Evolutionary conservation across 768 basidiomycete species (phyloP), one percentile per base, ranked within the genome.

Genomic region (Boletus sp.): DNA sequence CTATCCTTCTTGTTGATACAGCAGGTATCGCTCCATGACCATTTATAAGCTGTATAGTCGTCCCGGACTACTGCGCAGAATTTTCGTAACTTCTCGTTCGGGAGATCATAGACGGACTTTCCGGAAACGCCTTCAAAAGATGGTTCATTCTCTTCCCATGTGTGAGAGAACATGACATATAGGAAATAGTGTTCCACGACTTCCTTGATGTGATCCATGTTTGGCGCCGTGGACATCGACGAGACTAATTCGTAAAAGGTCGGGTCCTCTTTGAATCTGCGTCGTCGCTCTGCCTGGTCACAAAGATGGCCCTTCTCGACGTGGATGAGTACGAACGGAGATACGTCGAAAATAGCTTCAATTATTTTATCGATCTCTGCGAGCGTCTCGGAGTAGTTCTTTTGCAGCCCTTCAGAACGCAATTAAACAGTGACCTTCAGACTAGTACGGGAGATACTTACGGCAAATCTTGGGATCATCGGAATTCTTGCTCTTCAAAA

Each of bases 111-210:
- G 44, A 42, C 46, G 1, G 34, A 44, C 6, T 9, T 48, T 37
- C 23, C 21, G 25, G 53, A 33, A 5, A 60, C 33, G 17, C 49
- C 49, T 5, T 56, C 15, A 30, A 51, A 61, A 1, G 55, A 37
- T 7, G 60, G 58, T 40, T 62, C 60, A 0, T 34, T 17, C 7
- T 17, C 54, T n/a, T 51, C 55, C 60, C 60, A 62, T 6, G 50
- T 57, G 6, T 62, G 60, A 19, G 60, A 62, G 32, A 62, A 53
- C 60, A 61, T 62, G 42, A 61, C 47, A n/a, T 57, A 62, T 17
- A 3, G 25, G 40, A 61, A 61, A 30, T 54, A 62, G 4, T 5
- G 2, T 8, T 30, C 27, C 8, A 59, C 50, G 10, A 38, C 50
- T 11, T 25, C n/a, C 17, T 51, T 32, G 39, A 60, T 55, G n/a